phyloP scores from a whole-genome alignment of 495 filamentous ascomycete genomes.

The Thermothielavioides terrestris region DNA sequence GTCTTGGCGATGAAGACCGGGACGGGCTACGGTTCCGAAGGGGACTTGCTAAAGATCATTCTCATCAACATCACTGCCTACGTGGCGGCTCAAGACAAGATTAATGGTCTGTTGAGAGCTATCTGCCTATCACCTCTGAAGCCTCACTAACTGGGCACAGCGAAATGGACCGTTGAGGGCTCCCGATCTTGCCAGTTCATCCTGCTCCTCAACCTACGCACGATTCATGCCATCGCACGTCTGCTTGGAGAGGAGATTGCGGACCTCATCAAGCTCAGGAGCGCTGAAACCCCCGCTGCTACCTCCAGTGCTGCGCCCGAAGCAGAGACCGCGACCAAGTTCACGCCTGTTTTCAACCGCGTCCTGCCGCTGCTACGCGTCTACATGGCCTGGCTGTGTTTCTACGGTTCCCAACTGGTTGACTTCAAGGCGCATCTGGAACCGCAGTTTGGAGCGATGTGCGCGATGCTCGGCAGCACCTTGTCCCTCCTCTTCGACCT shows the following conservation, averaged over 20 bases:
- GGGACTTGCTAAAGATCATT: constrained; percentile 66
- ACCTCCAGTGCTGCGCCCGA: neutral
- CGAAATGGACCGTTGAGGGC: constrained; percentile 30
- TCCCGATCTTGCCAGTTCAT: constrained; percentile 60
- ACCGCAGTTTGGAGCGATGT: constrained; percentile 34
- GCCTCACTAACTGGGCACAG: constrained; percentile 21
- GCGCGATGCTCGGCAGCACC: constrained; percentile 27
- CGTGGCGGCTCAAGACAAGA: constrained; percentile 53
- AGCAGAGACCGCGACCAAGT: constrained; percentile 12
- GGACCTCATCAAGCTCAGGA: constrained; percentile 14
- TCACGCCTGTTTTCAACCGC: constrained; percentile 18
- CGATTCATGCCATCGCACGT: constrained; percentile 67
- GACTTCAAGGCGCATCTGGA: constrained; percentile 33
- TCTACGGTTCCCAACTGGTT: constrained; percentile 27
- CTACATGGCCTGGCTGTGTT: constrained; percentile 39
- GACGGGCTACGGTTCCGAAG: constrained; percentile 39
- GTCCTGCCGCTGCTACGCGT: constrained; percentile 32
- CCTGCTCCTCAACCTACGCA: constrained; percentile 72
- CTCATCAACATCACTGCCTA: constrained; percentile 82
- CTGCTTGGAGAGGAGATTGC: constrained; percentile 41
- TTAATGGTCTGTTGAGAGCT: constrained; percentile 41
- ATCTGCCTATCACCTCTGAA: neutral
- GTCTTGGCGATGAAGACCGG: constrained; percentile 60
- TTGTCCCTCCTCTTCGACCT: constrained; percentile 29
- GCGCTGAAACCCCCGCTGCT: neutral